Evolutionary conservation across 306 rosid genomes (phyloP).

Genomic region (Casuarina cunninghamiana): DNA sequence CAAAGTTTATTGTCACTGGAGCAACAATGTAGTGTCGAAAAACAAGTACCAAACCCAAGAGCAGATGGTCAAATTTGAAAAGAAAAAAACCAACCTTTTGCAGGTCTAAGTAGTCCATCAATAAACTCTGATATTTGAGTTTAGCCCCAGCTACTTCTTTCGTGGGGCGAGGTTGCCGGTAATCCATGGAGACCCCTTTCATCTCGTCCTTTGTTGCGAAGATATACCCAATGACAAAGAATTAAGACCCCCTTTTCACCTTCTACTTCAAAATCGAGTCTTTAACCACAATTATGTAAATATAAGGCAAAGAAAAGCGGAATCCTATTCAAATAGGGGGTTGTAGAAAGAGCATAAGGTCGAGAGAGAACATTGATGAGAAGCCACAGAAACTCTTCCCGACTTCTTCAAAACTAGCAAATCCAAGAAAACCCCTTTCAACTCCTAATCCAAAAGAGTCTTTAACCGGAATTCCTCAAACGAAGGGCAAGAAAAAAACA

Average conservation of each 20-base stretch:
- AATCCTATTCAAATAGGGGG: neutral
- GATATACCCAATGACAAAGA: neutral
- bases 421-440: neutral
- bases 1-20: neutral
- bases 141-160: slow-evolving; percentile 20
- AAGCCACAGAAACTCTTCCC: slow-evolving; percentile 8
- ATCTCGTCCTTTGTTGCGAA: slow-evolving; percentile 18
- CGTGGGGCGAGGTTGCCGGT: slow-evolving; percentile 20
- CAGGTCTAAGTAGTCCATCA: slow-evolving; percentile 46
- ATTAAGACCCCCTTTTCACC: slow-evolving; percentile 10
- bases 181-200: slow-evolving; percentile 37
- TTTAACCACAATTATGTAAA: neutral
- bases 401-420: neutral
- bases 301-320: neutral
- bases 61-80: neutral
- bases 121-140: slow-evolving; percentile 16
- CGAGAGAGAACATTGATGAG: neutral
- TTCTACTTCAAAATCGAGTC: slow-evolving; percentile 7
- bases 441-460: neutral
- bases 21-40: neutral
- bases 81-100: slow-evolving; percentile 46
- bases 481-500: neutral
- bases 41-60: neutral
- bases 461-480: neutral
- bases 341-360: neutral